Conservation (phyloP, 2,329 filamentous ascomycete genomes). For the Fusarium kyushuense region DNA sequence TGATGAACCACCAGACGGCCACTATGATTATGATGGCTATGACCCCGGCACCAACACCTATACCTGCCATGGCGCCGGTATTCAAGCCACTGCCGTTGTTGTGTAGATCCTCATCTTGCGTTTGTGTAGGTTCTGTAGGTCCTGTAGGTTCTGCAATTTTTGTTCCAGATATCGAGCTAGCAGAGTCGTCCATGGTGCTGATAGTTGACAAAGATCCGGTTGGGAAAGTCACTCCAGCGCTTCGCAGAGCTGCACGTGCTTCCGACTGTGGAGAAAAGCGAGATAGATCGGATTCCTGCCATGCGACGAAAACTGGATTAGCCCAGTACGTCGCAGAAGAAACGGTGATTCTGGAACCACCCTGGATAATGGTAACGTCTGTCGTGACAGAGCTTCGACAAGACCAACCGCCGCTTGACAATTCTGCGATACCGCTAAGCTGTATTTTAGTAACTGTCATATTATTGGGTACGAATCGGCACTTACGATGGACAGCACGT, state of each 20-base stretch:
- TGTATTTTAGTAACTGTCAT: no score
- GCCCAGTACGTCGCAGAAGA: background rate
- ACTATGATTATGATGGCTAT: no score
- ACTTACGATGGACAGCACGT: no score
- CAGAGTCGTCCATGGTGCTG: background rate
- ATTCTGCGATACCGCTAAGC: background rate
- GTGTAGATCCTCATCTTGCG: background rate
- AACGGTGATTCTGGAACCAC: background rate
- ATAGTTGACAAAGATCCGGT: no score
- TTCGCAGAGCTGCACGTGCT: background rate
- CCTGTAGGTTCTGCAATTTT: no score
- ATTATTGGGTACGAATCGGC: no score
- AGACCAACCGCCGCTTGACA: background rate
- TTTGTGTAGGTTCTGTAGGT: background rate
- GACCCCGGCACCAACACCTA: no score
- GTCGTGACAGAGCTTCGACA: no score
- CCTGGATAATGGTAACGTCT: no score
- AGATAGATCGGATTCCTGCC: background rate
- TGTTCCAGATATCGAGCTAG: background rate
- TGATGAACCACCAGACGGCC: no score
- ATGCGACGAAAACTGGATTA: background rate
- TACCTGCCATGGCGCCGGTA: no score
- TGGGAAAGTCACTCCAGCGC: background rate
- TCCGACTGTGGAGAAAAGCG: background rate
- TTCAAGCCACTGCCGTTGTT: no score